Conservation (phyloP, 306 rosid species). For the Lathyrus oleraceus region DNA sequence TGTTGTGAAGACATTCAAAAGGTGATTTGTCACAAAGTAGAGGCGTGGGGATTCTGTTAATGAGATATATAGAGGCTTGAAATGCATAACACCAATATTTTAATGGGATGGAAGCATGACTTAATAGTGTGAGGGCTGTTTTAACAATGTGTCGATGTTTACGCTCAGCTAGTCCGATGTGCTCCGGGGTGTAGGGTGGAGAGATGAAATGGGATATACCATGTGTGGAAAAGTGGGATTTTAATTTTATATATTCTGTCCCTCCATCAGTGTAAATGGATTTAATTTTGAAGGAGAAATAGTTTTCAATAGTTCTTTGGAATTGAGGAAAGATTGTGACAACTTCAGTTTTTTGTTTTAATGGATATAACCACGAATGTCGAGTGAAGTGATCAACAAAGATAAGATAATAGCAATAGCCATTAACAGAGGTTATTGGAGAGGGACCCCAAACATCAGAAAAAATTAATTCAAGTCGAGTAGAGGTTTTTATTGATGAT, state of each 20-base stretch:
- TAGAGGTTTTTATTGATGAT: too few species aligned
- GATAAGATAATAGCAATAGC: too few species aligned
- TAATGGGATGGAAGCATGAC: neutral
- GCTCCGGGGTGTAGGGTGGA: too few species aligned
- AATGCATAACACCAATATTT: conserved; percentile 2
- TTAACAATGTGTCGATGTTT: neutral
- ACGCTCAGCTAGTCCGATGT: neutral
- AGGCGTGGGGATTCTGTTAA: neutral
- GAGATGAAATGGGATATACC: neutral
- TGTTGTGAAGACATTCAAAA: neutral
- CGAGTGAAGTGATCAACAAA: too few species aligned
- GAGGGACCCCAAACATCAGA: too few species aligned
- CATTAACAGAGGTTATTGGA: too few species aligned
- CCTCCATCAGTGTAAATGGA: neutral
- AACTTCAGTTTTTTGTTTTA: too few species aligned
- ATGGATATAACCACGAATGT: too few species aligned
- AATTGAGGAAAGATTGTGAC: neutral
- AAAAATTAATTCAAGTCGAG: neutral
- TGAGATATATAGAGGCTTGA: neutral
- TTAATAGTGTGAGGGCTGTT: neutral
- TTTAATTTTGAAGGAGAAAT: neutral
- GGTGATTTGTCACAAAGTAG: neutral
- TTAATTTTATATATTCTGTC: neutral
- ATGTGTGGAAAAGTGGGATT: neutral
- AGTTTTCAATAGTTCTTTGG: neutral